Conservation (phyloP, 2,329 filamentous ascomycete species). For the Penicillium sp. region DNA sequence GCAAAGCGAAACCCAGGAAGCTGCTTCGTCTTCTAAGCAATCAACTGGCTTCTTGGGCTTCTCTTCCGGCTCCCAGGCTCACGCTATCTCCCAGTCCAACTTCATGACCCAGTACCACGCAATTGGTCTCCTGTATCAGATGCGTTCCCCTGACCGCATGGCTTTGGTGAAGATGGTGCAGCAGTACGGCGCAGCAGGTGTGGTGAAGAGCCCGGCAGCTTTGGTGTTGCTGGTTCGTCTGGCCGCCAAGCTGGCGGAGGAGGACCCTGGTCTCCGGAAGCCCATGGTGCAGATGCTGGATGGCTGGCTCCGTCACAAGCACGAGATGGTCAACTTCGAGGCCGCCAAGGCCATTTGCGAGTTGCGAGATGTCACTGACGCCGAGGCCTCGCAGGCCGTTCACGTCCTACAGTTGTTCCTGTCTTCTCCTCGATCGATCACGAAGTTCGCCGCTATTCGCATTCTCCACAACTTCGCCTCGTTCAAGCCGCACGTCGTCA, state of each 20-base stretch:
- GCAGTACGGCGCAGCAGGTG: conserved; percentile 88
- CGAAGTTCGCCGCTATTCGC: conserved; percentile 94
- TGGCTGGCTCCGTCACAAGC: conserved; percentile 96
- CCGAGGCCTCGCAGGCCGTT: conserved; percentile 86
- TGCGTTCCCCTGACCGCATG: conserved; percentile 97
- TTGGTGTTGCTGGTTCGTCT: conserved; percentile 89
- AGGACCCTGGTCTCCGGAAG: conserved; percentile 83
- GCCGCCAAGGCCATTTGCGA: conserved; percentile 97
- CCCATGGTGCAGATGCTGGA: conserved; percentile 98
- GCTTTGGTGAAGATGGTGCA: conserved; percentile 99
- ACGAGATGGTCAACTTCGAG: conserved; percentile 99
- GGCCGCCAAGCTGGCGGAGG: conserved; percentile 89
- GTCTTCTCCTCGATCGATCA: conserved; percentile 90
- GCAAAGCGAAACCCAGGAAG: conserved; percentile 98
- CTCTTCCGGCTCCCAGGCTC: conserved; percentile 72
- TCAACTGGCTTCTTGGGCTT: conserved; percentile 91
- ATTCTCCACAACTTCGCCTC: conserved; percentile 96
- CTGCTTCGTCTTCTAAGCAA: conserved; percentile 85
- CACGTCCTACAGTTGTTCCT: conserved; percentile 96
- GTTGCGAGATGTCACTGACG: conserved; percentile 88
- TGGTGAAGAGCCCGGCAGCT: conserved; percentile 91
- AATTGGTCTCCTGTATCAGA: conserved; percentile 95
- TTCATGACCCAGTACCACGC: conserved; percentile 99
- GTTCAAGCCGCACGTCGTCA: conserved; percentile 91
- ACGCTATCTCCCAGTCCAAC: conserved; percentile 75